Evolutionary conservation across 768 basidiomycete genomes (phyloP).

Genomic region (Tricholoma sp.): DNA sequence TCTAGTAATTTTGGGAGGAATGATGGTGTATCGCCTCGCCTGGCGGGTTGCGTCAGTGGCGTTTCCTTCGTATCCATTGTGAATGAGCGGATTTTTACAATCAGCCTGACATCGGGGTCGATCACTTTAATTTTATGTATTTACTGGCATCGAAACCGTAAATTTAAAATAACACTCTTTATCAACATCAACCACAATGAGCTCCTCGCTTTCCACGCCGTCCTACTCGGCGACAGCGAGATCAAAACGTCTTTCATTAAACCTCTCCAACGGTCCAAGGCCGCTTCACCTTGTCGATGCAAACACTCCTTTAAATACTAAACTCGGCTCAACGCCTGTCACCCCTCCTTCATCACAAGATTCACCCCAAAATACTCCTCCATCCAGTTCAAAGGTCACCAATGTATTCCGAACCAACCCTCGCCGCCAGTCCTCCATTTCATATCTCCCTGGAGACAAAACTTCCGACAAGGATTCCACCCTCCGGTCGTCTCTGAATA

Average conservation of each 20-base stretch:
- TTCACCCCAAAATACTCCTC: slow-evolving; percentile 12
- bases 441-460: slow-evolving; percentile 36
- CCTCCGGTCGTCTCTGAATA: slow-evolving; percentile 8
- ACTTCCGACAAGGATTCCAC: slow-evolving; percentile 16
- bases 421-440: slow-evolving; percentile 51
- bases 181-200: slow-evolving; percentile 3
- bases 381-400: slow-evolving; percentile 19
- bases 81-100: no score
- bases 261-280: slow-evolving; percentile 32
- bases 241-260: slow-evolving; percentile 27
- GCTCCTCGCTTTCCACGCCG: slow-evolving; percentile 11
- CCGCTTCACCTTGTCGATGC: slow-evolving; percentile 44
- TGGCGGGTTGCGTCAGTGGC: no score
- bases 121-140: no score
- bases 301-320: slow-evolving; percentile 15
- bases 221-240: slow-evolving; percentile 3
- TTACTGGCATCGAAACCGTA: no score
- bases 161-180: no score
- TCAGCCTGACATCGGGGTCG: no score
- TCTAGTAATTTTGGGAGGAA: no score
- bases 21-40: no score
- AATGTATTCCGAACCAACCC: slow-evolving; percentile 15
- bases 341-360: slow-evolving; percentile 10
- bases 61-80: no score
- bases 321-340: slow-evolving; percentile 2